A percentile compares a stretch with the other conserved stretches of the same genome.
These are phyloP conservation scores for Trifolium subterraneum DNA, from an alignment of 306 rosid species.

Conservation along the genomic window DNA sequence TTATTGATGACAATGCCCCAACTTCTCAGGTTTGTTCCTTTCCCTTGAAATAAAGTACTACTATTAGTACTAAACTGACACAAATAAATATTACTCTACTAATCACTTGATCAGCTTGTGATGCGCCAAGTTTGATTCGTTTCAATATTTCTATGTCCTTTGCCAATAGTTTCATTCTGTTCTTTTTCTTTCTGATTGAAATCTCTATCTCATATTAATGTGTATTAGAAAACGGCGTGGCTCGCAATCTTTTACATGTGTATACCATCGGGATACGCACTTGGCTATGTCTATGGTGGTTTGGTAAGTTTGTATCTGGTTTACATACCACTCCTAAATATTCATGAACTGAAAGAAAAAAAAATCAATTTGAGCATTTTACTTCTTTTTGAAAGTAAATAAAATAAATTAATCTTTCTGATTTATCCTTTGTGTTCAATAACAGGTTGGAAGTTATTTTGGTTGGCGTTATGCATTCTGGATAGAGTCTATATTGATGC, in stretches of 20 bases:
- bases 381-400: background rate
- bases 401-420: background rate
- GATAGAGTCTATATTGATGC: slow-evolving; percentile 75
- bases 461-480: slow-evolving; percentile 83
- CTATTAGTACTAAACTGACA: background rate
- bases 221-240: slow-evolving; percentile 78
- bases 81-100: background rate
- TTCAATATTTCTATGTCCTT: slow-evolving; percentile 23
- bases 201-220: slow-evolving; percentile 37
- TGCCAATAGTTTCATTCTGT: background rate
- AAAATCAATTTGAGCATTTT: slow-evolving; percentile 6
- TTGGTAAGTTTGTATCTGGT: slow-evolving; percentile 57
- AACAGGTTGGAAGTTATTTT: slow-evolving; percentile 69
- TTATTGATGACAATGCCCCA: slow-evolving; percentile 92
- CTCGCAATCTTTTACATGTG: slow-evolving; percentile 82
- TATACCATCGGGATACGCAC: slow-evolving; percentile 81
- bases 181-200: slow-evolving; percentile 22
- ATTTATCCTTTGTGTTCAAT: slow-evolving; percentile 21
- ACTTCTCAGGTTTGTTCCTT: slow-evolving; percentile 61
- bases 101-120: slow-evolving; percentile 13
- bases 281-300: slow-evolving; percentile 88
- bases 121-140: background rate
- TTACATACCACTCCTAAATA: background rate
- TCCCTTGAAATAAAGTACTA: background rate
- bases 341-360: background rate